Evolutionary conservation across 1,139 yeast species (phyloP).

Genomic region (Ogataea hybrid): DNA sequence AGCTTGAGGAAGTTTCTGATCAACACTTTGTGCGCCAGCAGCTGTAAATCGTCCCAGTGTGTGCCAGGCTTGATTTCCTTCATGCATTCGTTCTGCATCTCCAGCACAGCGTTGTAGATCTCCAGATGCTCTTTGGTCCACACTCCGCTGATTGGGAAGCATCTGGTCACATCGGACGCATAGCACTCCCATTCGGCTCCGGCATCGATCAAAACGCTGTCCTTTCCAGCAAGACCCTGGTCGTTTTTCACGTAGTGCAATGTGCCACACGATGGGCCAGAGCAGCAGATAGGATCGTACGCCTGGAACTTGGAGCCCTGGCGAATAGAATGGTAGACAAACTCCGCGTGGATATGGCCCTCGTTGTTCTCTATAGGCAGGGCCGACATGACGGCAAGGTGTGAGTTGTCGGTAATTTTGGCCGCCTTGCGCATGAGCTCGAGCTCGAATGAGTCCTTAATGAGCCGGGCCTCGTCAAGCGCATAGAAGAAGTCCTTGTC

Average conservation of each 20-base stretch:
- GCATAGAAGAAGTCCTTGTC: slow-evolving; percentile 63
- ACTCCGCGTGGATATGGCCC: slow-evolving; percentile 93
- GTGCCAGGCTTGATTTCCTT: slow-evolving; percentile 74
- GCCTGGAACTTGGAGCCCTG: slow-evolving; percentile 90
- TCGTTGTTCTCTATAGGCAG: slow-evolving; percentile 84
- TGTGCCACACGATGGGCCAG: slow-evolving; percentile 90
- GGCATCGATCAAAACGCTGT: slow-evolving; percentile 83
- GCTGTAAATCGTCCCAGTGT: slow-evolving; percentile 81
- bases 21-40: slow-evolving; percentile 73
- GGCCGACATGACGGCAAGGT: slow-evolving; percentile 90
- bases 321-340: slow-evolving; percentile 87
- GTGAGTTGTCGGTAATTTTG: slow-evolving; percentile 82
- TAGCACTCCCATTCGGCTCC: slow-evolving; percentile 97
- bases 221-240: slow-evolving; percentile 55
- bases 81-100: slow-evolving; percentile 80
- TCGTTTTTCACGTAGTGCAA: slow-evolving; percentile 88
- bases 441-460: slow-evolving; percentile 82
- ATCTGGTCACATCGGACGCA: slow-evolving; percentile 91
- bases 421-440: slow-evolving; percentile 77
- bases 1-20: slow-evolving; percentile 67
- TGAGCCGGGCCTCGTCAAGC: slow-evolving; percentile 79
- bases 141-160: slow-evolving; percentile 88
- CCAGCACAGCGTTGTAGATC: slow-evolving; percentile 75
- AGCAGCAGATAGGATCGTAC: slow-evolving; percentile 93
- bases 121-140: slow-evolving; percentile 87